Evolutionary conservation across 441 rosid genomes (phyloP).

Genomic region (Capsella rubella): DNA sequence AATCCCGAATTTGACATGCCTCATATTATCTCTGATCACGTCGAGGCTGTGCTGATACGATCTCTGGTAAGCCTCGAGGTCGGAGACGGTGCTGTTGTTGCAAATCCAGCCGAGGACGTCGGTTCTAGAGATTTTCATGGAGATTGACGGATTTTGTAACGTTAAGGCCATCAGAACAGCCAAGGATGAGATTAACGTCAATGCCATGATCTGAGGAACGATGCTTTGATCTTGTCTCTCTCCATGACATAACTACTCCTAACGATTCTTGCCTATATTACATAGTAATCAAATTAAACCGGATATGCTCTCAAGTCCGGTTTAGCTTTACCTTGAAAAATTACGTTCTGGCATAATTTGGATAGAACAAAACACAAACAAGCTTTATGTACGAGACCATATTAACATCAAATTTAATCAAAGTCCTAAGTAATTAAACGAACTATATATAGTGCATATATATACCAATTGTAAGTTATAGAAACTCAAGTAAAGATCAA

Average conservation of each 20-base stretch:
- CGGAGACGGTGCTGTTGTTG: constrained; percentile 34
- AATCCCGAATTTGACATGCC: constrained; percentile 44
- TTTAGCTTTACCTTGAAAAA: neutral
- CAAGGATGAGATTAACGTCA: constrained; percentile 19
- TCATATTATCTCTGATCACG: constrained; percentile 45
- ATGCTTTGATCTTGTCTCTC: constrained; percentile 16
- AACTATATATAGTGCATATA: neutral
- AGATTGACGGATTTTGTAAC: constrained; percentile 19
- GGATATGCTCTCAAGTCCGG: neutral
- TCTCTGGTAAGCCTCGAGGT: constrained; percentile 40
- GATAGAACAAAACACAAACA: neutral
- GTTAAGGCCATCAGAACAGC: constrained; percentile 19
- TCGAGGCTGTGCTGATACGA: constrained; percentile 37
- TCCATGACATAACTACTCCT: constrained; percentile 3
- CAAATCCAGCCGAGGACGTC: constrained; percentile 51
- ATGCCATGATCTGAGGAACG: constrained; percentile 36
- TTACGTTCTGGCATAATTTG: neutral
- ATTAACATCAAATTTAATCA: constrained; percentile 1
- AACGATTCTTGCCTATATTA: constrained; percentile 13
- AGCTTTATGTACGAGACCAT: neutral
- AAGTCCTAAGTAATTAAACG: neutral
- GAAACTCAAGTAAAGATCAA: constrained; percentile 27
- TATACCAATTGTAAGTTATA: neutral
- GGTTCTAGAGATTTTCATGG: constrained; percentile 34
- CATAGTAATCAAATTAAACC: constrained; percentile 20